These are phyloP conservation scores for Boletus subparvulus DNA, from an alignment of 768 basidiomycete species.

Conservation along the genomic window DNA sequence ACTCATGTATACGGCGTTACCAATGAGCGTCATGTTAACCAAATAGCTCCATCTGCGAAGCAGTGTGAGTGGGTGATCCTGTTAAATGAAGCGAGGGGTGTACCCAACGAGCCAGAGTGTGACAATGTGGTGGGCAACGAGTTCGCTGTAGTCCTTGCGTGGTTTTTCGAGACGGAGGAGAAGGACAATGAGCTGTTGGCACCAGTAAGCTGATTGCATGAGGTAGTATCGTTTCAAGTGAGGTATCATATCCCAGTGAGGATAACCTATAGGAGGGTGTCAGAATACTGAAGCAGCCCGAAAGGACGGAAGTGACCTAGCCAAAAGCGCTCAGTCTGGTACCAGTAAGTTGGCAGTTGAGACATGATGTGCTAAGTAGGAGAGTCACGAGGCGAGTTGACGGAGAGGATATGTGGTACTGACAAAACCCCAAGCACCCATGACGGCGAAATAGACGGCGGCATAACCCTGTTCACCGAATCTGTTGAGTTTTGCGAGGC, in stretches of 20 bases:
- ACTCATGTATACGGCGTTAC: constrained; percentile 89
- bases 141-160: constrained; percentile 84
- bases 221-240: constrained; percentile 92
- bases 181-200: constrained; percentile 87
- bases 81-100: constrained; percentile 15
- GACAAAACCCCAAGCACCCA: constrained; percentile 77
- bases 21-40: constrained; percentile 80
- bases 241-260: constrained; percentile 83
- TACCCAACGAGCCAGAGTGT: constrained; percentile 94
- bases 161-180: constrained; percentile 89
- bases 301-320: constrained; percentile 46
- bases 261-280: constrained; percentile 60
- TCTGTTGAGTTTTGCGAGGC: constrained; percentile 64
- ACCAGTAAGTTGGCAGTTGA: constrained; percentile 83
- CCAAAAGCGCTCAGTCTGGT: constrained; percentile 82
- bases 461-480: constrained; percentile 95
- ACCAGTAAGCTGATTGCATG: constrained; percentile 92
- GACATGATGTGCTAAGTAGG: constrained; percentile 74
- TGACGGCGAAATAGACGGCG: constrained; percentile 69
- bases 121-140: constrained; percentile 88
- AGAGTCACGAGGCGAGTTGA: neutral
- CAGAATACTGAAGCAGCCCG: neutral
- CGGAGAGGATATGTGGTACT: constrained; percentile 27
- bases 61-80: neutral
- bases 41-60: constrained; percentile 75